phyloP scores from a whole-genome alignment of 257 asterid genomes.

The Capsicum rhomboideum region DNA sequence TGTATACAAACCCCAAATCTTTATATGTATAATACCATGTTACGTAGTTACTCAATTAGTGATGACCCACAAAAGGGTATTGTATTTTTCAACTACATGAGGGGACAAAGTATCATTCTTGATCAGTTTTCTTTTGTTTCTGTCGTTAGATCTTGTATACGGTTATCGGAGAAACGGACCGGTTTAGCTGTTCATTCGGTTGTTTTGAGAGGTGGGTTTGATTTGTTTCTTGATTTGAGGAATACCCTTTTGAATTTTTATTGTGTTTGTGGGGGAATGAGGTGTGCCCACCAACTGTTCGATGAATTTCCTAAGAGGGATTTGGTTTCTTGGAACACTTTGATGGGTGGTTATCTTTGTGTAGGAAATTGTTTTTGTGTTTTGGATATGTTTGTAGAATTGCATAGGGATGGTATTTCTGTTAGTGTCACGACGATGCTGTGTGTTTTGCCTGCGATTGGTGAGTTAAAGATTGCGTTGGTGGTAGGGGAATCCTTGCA shows the following conservation, averaged over 20 bases:
- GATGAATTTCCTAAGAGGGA: constrained; percentile 43
- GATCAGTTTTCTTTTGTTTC: constrained; percentile 48
- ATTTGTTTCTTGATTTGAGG: constrained; percentile 30
- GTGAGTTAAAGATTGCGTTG: constrained; percentile 9
- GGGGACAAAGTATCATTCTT: constrained; percentile 17
- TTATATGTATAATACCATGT: constrained; percentile 48
- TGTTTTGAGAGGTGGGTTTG: constrained; percentile 42
- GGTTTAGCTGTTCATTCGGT: constrained; percentile 34
- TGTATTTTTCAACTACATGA: constrained; percentile 41
- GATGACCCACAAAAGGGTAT: constrained; percentile 25
- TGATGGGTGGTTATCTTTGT: constrained; percentile 56
- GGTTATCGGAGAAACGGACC: constrained; percentile 15
- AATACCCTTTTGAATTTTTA: constrained; percentile 46
- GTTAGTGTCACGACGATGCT: constrained; percentile 30
- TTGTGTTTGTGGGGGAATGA: constrained; percentile 34
- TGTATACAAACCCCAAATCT: constrained; percentile 38
- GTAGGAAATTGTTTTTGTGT: constrained; percentile 18
- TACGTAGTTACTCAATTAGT: constrained; percentile 42
- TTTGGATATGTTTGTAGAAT: constrained; percentile 29
- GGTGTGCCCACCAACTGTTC: constrained; percentile 48
- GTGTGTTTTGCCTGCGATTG: constrained; percentile 24
- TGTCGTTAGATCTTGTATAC: constrained; percentile 44
- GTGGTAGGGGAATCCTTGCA: constrained; percentile 32
- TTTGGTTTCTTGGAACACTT: constrained; percentile 44
- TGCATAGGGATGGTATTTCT: constrained; percentile 7